A percentile compares a stretch with the other conserved stretches of the same genome.
Conservation (phyloP, 2,329 filamentous ascomycete genomes). For the Aspergillus sojae region DNA sequence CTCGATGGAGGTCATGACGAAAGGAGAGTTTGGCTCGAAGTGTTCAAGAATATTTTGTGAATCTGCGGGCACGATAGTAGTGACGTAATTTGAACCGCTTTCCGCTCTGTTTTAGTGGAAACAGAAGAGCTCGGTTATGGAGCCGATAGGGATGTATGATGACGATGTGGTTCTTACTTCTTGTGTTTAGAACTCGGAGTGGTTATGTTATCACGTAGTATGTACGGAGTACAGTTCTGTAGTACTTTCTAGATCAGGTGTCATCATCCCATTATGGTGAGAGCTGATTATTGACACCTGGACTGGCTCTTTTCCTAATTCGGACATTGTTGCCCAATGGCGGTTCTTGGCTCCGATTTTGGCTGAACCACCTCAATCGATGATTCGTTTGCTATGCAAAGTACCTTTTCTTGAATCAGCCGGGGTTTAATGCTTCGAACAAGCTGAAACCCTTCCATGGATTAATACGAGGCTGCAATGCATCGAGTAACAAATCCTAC, state of each 20-base stretch:
- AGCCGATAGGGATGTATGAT: not conserved
- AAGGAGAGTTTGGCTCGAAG: not conserved
- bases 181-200: not conserved
- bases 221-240: too few relatives aligned
- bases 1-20: slow-evolving; percentile 10
- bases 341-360: not conserved
- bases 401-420: not conserved
- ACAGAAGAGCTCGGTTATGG: not conserved
- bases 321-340: not conserved
- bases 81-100: slow-evolving; percentile 6
- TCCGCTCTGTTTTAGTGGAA: not conserved
- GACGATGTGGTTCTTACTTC: not conserved
- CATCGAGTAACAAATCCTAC: not conserved
- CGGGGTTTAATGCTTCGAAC: not conserved
- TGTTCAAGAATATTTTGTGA: slow-evolving; percentile 6
- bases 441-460: not conserved
- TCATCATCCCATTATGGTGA: not conserved
- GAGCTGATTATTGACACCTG: not conserved
- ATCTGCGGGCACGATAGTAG: slow-evolving; percentile 2
- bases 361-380: not conserved
- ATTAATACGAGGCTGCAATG: not conserved
- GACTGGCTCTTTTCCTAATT: not conserved
- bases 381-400: not conserved
- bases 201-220: not conserved
- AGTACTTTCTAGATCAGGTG: not conserved